Percentiles rank a stretch among this genome's conserved stretches.
Conservation (phyloP, 2,329 filamentous ascomycete genomes). For the Rhexocercosporidium sp. region DNA sequence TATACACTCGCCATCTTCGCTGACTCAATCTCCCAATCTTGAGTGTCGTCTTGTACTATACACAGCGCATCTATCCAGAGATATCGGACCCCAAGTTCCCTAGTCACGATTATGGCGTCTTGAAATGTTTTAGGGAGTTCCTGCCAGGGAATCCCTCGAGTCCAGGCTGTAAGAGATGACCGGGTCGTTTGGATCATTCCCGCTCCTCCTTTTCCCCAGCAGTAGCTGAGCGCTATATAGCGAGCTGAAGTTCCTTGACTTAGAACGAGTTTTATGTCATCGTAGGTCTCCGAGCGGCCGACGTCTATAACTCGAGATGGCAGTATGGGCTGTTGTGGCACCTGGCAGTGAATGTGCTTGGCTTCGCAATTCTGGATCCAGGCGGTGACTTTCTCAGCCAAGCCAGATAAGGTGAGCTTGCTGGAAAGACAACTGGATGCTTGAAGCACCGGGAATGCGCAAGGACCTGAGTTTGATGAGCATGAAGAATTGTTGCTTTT, state of each 20-base stretch:
- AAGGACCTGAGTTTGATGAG: not conserved
- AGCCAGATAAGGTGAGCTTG: not conserved
- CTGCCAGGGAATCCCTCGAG: not conserved
- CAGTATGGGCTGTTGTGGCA: not conserved
- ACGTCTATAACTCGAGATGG: not conserved
- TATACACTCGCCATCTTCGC: not conserved
- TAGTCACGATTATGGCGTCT: not conserved
- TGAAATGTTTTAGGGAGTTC: not conserved
- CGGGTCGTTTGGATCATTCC: not conserved
- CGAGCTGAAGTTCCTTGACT: not conserved
- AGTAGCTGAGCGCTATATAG: conserved; percentile 3
- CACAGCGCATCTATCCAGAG: conserved; percentile 1
- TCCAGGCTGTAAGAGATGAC: not conserved
- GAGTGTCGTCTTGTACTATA: not conserved
- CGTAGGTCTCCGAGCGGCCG: not conserved
- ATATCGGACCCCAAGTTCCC: not conserved
- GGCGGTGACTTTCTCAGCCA: not conserved
- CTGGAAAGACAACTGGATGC: not conserved
- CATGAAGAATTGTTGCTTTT: not conserved
- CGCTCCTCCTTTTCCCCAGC: not conserved
- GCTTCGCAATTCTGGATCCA: not conserved
- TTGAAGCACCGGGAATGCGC: not conserved
- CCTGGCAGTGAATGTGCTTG: not conserved
- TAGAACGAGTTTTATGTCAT: not conserved
- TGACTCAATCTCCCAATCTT: not conserved